Conservation (phyloP, 805 yeast genomes). For the Isabelozyma pseudorhagii region DNA sequence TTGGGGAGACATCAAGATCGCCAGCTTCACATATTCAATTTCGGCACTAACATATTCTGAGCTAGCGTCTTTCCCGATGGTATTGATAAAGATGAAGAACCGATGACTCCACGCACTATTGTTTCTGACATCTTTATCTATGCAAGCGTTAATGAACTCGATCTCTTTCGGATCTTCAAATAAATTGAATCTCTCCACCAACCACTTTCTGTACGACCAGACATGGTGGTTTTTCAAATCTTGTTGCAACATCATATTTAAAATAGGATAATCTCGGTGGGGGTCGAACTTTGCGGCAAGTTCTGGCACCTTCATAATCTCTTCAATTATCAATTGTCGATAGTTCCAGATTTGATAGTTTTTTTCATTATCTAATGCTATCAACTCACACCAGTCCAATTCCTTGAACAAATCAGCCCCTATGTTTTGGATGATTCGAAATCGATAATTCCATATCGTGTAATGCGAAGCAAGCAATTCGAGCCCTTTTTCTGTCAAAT, state of each 20-base stretch:
- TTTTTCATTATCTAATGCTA: slow-evolving; percentile 76
- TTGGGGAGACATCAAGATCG: slow-evolving; percentile 65
- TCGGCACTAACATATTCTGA: slow-evolving; percentile 40
- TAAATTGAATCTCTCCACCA: slow-evolving; percentile 54
- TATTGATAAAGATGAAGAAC: slow-evolving; percentile 57
- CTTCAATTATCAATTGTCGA: slow-evolving; percentile 60
- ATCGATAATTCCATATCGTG: slow-evolving; percentile 80
- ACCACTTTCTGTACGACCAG: slow-evolving; percentile 92
- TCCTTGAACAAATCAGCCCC: slow-evolving; percentile 47
- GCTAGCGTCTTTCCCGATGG: slow-evolving; percentile 14
- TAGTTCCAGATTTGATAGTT: slow-evolving; percentile 98
- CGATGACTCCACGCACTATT: slow-evolving; percentile 95
- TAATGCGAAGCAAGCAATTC: slow-evolving; percentile 82
- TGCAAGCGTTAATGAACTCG: slow-evolving; percentile 43
- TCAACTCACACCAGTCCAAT: slow-evolving; percentile 72
- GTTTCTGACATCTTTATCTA: slow-evolving; percentile 70
- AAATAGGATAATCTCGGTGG: slow-evolving; percentile 61
- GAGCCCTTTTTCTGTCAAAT: slow-evolving; percentile 62
- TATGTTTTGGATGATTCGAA: slow-evolving; percentile 44
- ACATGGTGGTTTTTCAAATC: slow-evolving; percentile 94
- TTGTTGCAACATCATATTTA: slow-evolving; percentile 64
- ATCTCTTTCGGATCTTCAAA: slow-evolving; percentile 47
- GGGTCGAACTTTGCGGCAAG: slow-evolving; percentile 27
- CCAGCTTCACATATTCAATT: slow-evolving; percentile 44
- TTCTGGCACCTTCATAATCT: slow-evolving; percentile 15